A percentile compares a stretch with the other conserved stretches of the same genome.
Evolutionary conservation across 345 rosid genomes (phyloP).

Genomic region (Eucalyptus tenuipes): DNA sequence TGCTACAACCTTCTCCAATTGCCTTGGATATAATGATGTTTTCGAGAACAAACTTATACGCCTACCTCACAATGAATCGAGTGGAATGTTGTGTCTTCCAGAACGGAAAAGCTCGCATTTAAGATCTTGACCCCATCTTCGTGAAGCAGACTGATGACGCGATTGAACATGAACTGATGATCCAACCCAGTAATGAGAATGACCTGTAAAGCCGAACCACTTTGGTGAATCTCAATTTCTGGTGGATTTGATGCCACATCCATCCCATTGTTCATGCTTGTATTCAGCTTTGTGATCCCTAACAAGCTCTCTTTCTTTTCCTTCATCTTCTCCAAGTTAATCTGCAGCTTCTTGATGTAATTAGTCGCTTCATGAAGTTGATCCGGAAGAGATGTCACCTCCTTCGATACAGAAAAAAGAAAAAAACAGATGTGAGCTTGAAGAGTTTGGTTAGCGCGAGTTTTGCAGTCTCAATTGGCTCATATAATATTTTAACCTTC

Average conservation of each 20-base stretch:
- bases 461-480: background rate
- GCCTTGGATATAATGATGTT: background rate
- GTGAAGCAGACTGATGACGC: background rate
- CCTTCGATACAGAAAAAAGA: background rate
- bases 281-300: background rate
- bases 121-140: slow-evolving; percentile 7
- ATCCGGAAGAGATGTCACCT: background rate
- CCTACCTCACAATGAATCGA: background rate
- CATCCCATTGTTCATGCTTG: background rate
- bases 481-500: background rate
- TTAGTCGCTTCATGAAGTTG: slow-evolving; percentile 36
- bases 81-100: background rate
- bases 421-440: background rate
- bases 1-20: background rate
- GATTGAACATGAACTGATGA: background rate
- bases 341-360: slow-evolving; percentile 39
- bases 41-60: background rate
- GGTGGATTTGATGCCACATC: background rate
- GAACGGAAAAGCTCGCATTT: background rate
- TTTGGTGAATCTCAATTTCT: background rate
- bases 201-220: background rate
- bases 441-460: background rate
- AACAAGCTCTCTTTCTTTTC: slow-evolving; percentile 2
- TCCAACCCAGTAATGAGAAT: background rate
- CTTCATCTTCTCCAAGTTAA: slow-evolving; percentile 31